Base-by-base conservation (phyloP, 2,329 filamentous ascomycete species). In the Tolypocladium amazonense region DNA sequence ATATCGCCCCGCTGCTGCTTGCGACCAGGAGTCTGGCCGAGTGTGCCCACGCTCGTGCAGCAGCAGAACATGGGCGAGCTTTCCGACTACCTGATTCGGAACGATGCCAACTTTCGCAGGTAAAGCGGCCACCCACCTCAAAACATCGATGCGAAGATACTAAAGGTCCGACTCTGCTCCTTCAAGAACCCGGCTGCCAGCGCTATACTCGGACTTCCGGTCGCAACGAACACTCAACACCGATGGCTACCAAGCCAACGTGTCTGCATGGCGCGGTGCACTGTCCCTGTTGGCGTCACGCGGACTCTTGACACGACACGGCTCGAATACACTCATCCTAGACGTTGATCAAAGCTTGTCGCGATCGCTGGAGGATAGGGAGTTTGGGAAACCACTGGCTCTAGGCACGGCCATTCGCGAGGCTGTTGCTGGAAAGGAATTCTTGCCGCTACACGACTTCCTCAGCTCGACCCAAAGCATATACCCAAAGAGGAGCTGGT, bases 161-260 rank as follows among this genome's bases (percentile, higher is more conserved):
- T 50, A 18, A 55, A 37, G 20, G 6, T 8, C 25, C 27, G n/a
- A 25, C 5, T 12, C 8, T 30, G 7, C 18, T 30, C 20, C 4
- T n/a, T 30, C 23, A 65, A 91, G 88, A 76, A 83, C 87, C 63
- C 89, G 92, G 56, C 81, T 96, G 15, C 87, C 90, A 15, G 92
- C 91, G 6, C 85, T 96, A 54, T 96, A 95, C 76, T 92, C 91
- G 56, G 92, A 96, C 72, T 96, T 96, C 70, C 80, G 85, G 43
- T 75, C 84, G 6, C 90, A 93, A 65, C 82, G 82, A 67, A 84
- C 82, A 45, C 84, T 89, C 27, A 96, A 96, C 69, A 90, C 91
- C 1, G 90, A 95, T 71, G 91, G 90, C 67, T 96, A 91, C 76
- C 76, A 80, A 25, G 90, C 91, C 52, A 96, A 96, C 71, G 79